These are phyloP conservation scores for Diplogelasinospora grovesii DNA, from an alignment of 495 filamentous ascomycete genomes.

Conservation along the genomic window DNA sequence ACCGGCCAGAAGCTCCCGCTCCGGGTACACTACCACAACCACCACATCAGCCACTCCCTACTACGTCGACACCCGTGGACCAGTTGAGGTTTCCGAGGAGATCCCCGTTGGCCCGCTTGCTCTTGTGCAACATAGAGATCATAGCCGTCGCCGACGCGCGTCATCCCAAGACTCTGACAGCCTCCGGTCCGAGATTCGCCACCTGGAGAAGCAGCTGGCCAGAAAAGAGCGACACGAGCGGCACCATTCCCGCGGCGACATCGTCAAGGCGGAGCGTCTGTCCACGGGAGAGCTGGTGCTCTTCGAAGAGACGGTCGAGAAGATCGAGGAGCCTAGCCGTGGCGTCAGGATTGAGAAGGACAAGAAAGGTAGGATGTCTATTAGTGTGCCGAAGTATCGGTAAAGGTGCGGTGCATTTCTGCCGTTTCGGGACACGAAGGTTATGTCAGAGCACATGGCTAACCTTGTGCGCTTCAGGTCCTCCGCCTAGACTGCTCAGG, in stretches of 20 bases:
- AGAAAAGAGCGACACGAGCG: conserved; percentile 11
- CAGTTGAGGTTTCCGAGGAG: conserved; percentile 41
- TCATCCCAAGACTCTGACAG: conserved; percentile 23
- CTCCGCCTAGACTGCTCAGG: conserved; percentile 58
- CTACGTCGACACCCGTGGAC: conserved; percentile 25
- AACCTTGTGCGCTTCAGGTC: conserved; percentile 23
- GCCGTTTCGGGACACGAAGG: background rate
- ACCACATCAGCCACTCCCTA: conserved; percentile 19
- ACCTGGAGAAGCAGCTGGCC: conserved; percentile 26
- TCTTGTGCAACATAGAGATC: conserved; percentile 23
- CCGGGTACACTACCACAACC: conserved; percentile 14
- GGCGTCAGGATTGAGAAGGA: conserved; percentile 71
- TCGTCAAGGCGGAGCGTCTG: conserved; percentile 41
- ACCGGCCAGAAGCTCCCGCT: conserved; percentile 26
- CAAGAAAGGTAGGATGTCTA: conserved; percentile 77
- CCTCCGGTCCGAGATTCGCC: conserved; percentile 36
- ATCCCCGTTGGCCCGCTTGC: conserved; percentile 49
- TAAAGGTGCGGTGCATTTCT: conserved; percentile 28
- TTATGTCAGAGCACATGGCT: conserved; percentile 8
- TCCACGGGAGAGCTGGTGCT: conserved; percentile 47
- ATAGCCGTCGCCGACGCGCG: conserved; percentile 18
- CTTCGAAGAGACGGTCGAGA: conserved; percentile 48
- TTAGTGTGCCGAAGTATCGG: conserved; percentile 53
- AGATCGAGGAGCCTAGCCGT: conserved; percentile 43
- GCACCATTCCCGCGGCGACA: conserved; percentile 30